Evolutionary conservation across 306 rosid genomes (phyloP).

Genomic region (Corylus avellana): DNA sequence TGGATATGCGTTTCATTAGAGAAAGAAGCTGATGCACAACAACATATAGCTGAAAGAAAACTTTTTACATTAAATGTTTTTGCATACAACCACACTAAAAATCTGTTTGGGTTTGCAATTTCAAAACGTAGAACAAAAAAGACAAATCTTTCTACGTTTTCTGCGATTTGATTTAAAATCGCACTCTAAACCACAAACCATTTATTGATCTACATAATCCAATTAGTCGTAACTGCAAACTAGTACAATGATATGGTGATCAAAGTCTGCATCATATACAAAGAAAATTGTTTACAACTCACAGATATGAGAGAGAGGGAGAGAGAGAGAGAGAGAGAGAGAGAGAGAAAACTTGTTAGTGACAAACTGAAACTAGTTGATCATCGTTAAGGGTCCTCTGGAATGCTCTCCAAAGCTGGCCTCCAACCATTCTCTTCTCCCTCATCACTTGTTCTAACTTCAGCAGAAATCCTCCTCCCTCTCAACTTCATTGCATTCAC

Average conservation of each 20-base stretch:
- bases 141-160: no score
- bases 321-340: neutral
- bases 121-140: no score
- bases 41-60: neutral
- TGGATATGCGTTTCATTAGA: no score
- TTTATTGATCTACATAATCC: neutral
- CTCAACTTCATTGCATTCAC: slow-evolving; percentile 49
- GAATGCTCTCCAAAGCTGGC: slow-evolving; percentile 65
- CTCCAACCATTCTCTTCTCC: slow-evolving; percentile 40
- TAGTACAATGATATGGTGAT: slow-evolving; percentile 30
- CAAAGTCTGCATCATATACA: slow-evolving; percentile 25
- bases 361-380: neutral
- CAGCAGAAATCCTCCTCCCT: slow-evolving; percentile 41
- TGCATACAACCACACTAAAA: no score
- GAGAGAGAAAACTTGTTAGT: slow-evolving; percentile 2
- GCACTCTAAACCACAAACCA: neutral
- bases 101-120: no score
- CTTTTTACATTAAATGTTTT: no score
- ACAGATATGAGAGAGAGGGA: neutral
- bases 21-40: neutral
- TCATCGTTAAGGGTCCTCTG: slow-evolving; percentile 47
- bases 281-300: slow-evolving; percentile 14
- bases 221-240: slow-evolving; percentile 25
- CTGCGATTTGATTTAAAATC: no score
- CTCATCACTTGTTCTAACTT: slow-evolving; percentile 26